A percentile compares a stretch with the other conserved stretches of the same genome.
These are phyloP conservation scores for Cryphonectria parasitica DNA, from an alignment of 2,329 filamentous ascomycete genomes.

Conservation along the genomic window DNA sequence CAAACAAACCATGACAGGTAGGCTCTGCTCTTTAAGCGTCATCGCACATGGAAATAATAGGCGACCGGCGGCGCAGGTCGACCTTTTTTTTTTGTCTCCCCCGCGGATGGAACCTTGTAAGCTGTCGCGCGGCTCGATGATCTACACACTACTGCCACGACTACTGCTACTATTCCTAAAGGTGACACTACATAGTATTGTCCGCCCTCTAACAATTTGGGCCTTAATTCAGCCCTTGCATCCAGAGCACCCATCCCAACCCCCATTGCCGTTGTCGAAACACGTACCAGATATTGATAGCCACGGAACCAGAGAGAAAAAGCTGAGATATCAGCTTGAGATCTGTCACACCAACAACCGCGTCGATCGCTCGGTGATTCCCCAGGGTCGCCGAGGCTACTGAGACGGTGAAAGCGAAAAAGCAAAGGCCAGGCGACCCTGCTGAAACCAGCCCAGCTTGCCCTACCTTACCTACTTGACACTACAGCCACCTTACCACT, in stretches of 20 bases:
- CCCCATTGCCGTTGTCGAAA: not conserved
- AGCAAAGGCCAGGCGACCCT: not conserved
- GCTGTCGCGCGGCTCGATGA: not conserved
- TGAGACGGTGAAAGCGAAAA: slow-evolving; percentile 9
- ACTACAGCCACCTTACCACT: not conserved
- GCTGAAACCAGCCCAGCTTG: slow-evolving; percentile 15
- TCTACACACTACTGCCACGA: too few species aligned
- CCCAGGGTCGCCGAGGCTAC: slow-evolving; percentile 15
- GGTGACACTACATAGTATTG: not conserved
- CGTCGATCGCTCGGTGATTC: slow-evolving; percentile 12
- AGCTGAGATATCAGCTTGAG: not conserved
- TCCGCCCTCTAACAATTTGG: not conserved
- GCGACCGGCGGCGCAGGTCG: not conserved
- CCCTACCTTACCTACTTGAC: not conserved
- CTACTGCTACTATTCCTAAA: not conserved
- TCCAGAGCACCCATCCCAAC: not conserved
- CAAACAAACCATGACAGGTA: not conserved
- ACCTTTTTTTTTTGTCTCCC: not conserved
- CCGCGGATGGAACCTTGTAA: not conserved
- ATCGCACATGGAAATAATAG: not conserved
- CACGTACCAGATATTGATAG: not conserved
- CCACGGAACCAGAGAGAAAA: not conserved
- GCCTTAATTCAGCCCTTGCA: not conserved
- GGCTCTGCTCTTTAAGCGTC: not conserved
- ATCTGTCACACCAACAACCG: not conserved